Conservation (phyloP, 2,329 filamentous ascomycete genomes). For the Nemania bipapillata region DNA sequence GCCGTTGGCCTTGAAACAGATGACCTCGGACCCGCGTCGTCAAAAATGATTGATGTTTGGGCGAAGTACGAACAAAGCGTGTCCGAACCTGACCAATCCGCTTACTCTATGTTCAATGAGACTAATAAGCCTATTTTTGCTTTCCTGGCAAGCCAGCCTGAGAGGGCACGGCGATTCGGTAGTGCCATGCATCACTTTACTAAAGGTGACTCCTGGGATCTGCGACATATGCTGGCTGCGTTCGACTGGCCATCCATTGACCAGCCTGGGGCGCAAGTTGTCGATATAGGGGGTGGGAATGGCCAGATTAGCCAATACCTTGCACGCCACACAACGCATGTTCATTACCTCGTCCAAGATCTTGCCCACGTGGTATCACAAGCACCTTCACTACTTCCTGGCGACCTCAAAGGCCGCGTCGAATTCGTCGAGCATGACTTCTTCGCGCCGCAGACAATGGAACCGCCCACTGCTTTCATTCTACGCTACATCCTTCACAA, state of each 20-base stretch:
- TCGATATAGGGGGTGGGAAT: slow-evolving; percentile 33
- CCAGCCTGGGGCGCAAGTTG: slow-evolving; percentile 25
- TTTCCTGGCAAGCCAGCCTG: slow-evolving; percentile 23
- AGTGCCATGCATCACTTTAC: slow-evolving; percentile 29
- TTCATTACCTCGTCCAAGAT: slow-evolving; percentile 33
- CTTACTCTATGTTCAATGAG: slow-evolving; percentile 31
- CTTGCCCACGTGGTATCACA: slow-evolving; percentile 27
- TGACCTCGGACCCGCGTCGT: slow-evolving; percentile 31
- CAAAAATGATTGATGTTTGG: slow-evolving; percentile 30
- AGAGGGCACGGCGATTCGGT: slow-evolving; percentile 32
- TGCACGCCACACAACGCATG: slow-evolving; percentile 23
- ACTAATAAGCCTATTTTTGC: slow-evolving; percentile 27
- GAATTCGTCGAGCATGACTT: slow-evolving; percentile 34
- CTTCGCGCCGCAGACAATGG: slow-evolving; percentile 27
- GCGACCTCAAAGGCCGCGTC: slow-evolving; percentile 26
- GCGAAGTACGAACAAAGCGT: slow-evolving; percentile 23
- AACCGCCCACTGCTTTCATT: slow-evolving; percentile 29
- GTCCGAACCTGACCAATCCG: slow-evolving; percentile 24
- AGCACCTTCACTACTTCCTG: slow-evolving; percentile 28
- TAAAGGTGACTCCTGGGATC: slow-evolving; percentile 32
- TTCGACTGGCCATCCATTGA: slow-evolving; percentile 34
- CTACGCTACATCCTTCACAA: slow-evolving; percentile 40
- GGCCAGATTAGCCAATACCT: slow-evolving; percentile 32
- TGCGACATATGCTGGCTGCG: slow-evolving; percentile 30
- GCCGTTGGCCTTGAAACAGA: slow-evolving; percentile 34